Evolutionary conservation across 805 yeast genomes (phyloP).

Genomic region (Kodamaea kakaduensis): DNA sequence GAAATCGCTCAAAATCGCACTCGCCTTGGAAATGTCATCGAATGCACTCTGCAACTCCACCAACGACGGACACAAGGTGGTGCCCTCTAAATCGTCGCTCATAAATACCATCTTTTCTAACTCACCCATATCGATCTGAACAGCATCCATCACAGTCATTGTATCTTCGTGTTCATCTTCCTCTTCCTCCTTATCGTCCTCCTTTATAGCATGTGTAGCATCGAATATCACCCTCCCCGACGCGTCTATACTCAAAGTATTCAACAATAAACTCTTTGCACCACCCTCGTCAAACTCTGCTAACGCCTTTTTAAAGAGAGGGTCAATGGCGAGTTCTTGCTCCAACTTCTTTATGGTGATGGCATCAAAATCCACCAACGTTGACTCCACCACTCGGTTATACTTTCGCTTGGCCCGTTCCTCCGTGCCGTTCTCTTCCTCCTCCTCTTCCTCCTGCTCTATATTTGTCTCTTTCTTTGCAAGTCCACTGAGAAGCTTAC

Average conservation of each 20-base stretch:
- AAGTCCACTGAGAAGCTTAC: conserved; percentile 29
- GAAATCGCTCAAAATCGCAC: conserved; percentile 36
- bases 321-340: conserved; percentile 65
- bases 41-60: conserved; percentile 55
- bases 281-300: conserved; percentile 85
- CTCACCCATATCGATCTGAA: conserved; percentile 9
- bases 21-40: conserved; percentile 52
- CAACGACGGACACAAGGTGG: conserved; percentile 68
- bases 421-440: conserved; percentile 16
- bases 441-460: conserved; percentile 18
- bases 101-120: conserved; percentile 22
- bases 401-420: conserved; percentile 25
- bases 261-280: conserved; percentile 62
- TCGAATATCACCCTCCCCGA: conserved; percentile 62
- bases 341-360: conserved; percentile 55
- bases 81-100: conserved; percentile 18
- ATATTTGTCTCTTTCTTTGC: conserved; percentile 17
- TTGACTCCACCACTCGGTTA: conserved; percentile 36
- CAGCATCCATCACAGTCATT: conserved; percentile 13
- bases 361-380: conserved; percentile 48
- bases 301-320: conserved; percentile 67
- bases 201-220: conserved; percentile 39
- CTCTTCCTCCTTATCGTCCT: conserved; percentile 10
- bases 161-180: conserved; percentile 15
- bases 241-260: conserved; percentile 53